Percentiles rank a stretch among this genome's conserved stretches.
Evolutionary conservation across 208 protist species (phyloP).

Genomic region (Leishmania martiniquensis): DNA sequence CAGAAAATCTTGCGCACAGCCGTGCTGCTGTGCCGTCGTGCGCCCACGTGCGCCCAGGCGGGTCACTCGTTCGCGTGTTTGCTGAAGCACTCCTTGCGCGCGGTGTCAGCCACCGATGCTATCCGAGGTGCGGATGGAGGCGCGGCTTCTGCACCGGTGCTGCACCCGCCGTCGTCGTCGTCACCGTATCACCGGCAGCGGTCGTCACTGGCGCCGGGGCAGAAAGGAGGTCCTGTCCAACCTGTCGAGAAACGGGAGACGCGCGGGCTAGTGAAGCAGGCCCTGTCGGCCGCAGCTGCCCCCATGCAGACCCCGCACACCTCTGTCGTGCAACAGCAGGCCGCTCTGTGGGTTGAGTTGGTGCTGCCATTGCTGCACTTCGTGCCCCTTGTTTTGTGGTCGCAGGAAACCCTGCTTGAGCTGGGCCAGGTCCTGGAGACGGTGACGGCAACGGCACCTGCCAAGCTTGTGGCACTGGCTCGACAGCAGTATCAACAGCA

Average conservation of each 20-base stretch:
- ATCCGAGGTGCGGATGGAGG: conserved; percentile 17
- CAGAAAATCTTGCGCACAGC: conserved; percentile 30
- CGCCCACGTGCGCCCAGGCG: conserved; percentile 18
- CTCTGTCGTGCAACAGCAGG: conserved; percentile 10
- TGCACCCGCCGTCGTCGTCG: not conserved
- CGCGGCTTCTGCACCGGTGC: not conserved
- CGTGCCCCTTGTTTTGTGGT: conserved; percentile 41
- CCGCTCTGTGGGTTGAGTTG: conserved; percentile 22
- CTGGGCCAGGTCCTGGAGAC: conserved; percentile 33
- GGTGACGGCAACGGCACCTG: conserved; percentile 12
- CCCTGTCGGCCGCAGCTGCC: not conserved
- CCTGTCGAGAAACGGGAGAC: conserved; percentile 5
- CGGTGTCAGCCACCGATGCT: conserved; percentile 17
- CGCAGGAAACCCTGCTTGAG: conserved; percentile 22
- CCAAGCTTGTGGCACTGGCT: conserved; percentile 17
- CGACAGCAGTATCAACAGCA: conserved; percentile 27
- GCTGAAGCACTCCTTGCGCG: conserved; percentile 33
- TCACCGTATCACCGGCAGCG: not conserved
- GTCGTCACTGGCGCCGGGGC: not conserved
- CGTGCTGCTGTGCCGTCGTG: conserved; percentile 19
- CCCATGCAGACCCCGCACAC: conserved; percentile 1
- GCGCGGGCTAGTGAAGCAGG: conserved; percentile 4
- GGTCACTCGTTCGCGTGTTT: conserved; percentile 34
- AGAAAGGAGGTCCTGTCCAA: not conserved
- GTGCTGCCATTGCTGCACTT: conserved; percentile 46